Evolutionary conservation across 2,329 filamentous ascomycete genomes (phyloP).

Genomic region (Talaromyces islandicus): DNA sequence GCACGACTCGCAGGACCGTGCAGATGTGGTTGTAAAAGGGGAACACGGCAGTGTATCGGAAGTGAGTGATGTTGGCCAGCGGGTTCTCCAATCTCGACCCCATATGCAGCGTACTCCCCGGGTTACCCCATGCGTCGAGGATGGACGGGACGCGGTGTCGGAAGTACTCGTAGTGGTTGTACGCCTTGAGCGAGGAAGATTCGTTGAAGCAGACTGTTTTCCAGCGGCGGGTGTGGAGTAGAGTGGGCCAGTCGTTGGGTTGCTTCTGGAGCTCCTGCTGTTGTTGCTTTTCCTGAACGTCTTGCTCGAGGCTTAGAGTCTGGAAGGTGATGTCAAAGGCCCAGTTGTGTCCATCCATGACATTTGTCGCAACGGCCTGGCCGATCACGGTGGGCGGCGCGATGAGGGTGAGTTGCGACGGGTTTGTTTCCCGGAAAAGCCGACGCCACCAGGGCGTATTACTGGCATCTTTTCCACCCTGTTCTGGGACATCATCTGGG

Average conservation of each 20-base stretch:
- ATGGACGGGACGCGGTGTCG: conserved; percentile 59
- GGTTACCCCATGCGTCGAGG: conserved; percentile 41
- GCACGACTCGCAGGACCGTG: conserved; percentile 38
- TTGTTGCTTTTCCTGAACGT: neutral
- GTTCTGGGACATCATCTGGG: conserved; percentile 19
- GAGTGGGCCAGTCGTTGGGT: conserved; percentile 19
- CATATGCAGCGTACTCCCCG: conserved; percentile 9
- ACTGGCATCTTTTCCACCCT: conserved; percentile 12
- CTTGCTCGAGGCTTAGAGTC: conserved; percentile 45
- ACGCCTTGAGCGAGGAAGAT: conserved; percentile 66
- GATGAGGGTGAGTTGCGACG: conserved; percentile 49
- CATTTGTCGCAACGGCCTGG: conserved; percentile 51
- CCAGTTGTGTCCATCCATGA: conserved; percentile 56
- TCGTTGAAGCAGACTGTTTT: conserved; percentile 63
- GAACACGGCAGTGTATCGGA: conserved; percentile 61
- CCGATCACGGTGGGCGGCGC: conserved; percentile 60
- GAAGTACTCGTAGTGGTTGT: conserved; percentile 67
- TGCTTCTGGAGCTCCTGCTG: conserved; percentile 4
- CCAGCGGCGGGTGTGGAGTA: conserved; percentile 62
- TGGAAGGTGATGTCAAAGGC: conserved; percentile 60
- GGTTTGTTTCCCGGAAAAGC: conserved; percentile 51
- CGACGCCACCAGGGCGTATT: conserved; percentile 46
- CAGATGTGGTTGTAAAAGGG: conserved; percentile 59
- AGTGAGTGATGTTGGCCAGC: conserved; percentile 38
- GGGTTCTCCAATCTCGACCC: neutral